Base-by-base conservation (phyloP, 106 monocot genomes). In the Amphibolis antarctica region DNA sequence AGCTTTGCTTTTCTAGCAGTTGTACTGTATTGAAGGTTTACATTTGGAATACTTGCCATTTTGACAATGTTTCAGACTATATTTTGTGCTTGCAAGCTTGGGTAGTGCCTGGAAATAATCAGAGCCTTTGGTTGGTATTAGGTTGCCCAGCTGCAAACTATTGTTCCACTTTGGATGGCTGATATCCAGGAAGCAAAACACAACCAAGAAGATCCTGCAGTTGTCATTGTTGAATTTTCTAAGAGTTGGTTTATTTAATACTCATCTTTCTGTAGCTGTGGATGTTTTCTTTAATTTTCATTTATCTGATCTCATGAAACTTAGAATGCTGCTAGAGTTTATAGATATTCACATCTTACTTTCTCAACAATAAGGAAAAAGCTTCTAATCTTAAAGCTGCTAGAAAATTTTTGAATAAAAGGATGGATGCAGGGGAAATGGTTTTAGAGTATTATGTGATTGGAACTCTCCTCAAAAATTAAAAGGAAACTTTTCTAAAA, bases 161-260 rank as follows among this genome's bases (percentile, higher is more conserved):
- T 82, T 36, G 57, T 90, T 69, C 12, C 68, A 30, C 86, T 96
- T 53, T 82, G 69, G 78, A 96, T 90, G 72, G 76, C 43, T 67
- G 74, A 80, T 9, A 66, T 96, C 50, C 84, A 86, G 48, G 82
- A 81, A 23, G 76, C 79, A 29, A 83, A 80, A 27, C 72, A 82
- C 58, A 84, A 63, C 36, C 86, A 77, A 53, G 0, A 78, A 71
- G 86, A 96, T 77, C 82, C 86, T 69, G 44, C 71, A 18, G 55
- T 96, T 55, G 51, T 76, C 66, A 80, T 96, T 56, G 43, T 85
- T 59, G 89, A 90, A 28, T 84, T 74, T 43, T 49, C 54, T 43
- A 74, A 72, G 66, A 89, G 96, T 96, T 59, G 49, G 65, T 46
- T 20, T 27, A n/a, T 12, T 48, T 54, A 30, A 28, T 53, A 14